Evolutionary conservation across 371 early-diverging fungal species (phyloP), one percentile per base, ranked within the genome.

Genomic region (Mortierella sp.): DNA sequence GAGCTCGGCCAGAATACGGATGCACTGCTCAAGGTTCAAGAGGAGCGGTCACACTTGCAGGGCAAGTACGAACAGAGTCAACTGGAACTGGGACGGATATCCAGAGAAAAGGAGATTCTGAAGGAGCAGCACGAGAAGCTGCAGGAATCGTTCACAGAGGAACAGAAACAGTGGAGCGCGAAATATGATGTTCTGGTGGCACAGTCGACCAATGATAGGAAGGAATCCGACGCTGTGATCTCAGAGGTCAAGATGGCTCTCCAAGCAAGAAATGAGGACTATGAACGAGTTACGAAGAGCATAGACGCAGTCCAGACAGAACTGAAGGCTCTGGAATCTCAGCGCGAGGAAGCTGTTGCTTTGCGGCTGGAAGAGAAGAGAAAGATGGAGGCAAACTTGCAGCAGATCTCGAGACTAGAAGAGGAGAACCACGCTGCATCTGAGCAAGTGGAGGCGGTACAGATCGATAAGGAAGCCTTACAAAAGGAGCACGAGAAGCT

Each of bases 1-100:
- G 76, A 75, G 30, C 58, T 75, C 0, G 54, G 61, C 19, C 76
- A 64, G 43, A 75, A 69, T 34, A 64, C 64, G 11, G 61, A 69
- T 19, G 53, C 64, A 0, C 57, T 75, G 0, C 46, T 64, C 39
- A 60, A 55, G 24, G 60, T 64, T 4, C 64, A 69, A 30, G 27
- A 14, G 37, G 69, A 68, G 23, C 52, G 61, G 23, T 15, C 69
- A 0, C 24, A 21, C 2, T 43, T 75, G 41, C 56, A 68, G 17
- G 51, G 51, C 8, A 50, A 54, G 46, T 66, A 55, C 27, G 51
- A 67, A 28, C 51, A 66, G 12, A 67, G 63, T 21, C 62, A 67
- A 11, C 4, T n/a, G 31, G 50, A 60, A 3, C 32, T 72, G 12
- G 51, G 67, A 21, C 43, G 48, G 31, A 52, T 61, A 6, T 43